Evolutionary conservation across 2,329 filamentous ascomycete species (phyloP), one percentile per base, ranked within the genome.

Genomic region (Calonectria montana): DNA sequence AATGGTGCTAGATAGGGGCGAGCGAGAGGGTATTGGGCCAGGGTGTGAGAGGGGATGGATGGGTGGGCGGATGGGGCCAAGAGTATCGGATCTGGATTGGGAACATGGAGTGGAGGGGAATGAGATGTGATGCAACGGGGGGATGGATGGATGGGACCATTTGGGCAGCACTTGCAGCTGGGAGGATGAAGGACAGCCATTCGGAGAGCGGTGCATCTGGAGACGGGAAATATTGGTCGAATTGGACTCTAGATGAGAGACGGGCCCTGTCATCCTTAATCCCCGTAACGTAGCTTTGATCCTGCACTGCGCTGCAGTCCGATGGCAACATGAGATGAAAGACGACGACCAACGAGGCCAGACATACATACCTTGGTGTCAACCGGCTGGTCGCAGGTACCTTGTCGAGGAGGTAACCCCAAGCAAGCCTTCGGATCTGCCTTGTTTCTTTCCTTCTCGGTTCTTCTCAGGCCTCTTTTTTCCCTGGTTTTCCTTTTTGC

Each of bases 71-170:
- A 67, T 59, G 65, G 53, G 65, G 41, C 65, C 59, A 67, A 50
- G 47, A 53, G 65, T 64, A 64, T 64, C 61, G 43, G 61, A 67
- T 67, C 65, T 67, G 65, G 31, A 67, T 59, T 57, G 50, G 37
- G 63, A 39, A 53, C 63, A 61, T 65, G 43, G 55, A 53, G 50
- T 47, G 43, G 43, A 53, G 41, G 65, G 43, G 55, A 66, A 62
- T 50, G 53, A 61, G 65, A 62, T 68, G 65, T 59, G 37, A 53
- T 65, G 63, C 45, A 43, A 61, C 53, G 35, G 50, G 50, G 41
- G 65, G 65, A 37, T 31, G 35, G 50, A 39, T 29, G 65, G 65
- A 37, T 31, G 48, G 61, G 43, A 25, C 41, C 62, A 65, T 31
- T 61, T 67, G 41, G 29, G 62, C 21, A 45, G 18, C 27, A 65